Base-by-base conservation (phyloP, 805 yeast species). In the Monosporozyma unispora region DNA sequence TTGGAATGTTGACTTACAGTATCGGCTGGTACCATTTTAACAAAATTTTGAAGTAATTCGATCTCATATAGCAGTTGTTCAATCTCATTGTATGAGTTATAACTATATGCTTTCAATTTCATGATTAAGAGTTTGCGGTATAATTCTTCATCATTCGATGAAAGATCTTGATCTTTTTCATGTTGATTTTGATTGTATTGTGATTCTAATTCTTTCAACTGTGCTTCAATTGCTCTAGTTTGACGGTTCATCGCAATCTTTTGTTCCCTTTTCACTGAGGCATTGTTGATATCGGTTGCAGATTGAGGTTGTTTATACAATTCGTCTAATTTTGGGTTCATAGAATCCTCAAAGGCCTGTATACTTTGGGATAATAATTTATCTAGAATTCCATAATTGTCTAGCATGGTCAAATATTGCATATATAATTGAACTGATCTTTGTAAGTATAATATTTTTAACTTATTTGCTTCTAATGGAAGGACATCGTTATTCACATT, bases 181-280 rank as follows among this genome's bases (percentile, higher is more conserved):
- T 63, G 60, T n/a, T 61, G 58, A 22, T 21, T 46, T 12, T 52
- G 54, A 23, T 66, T 70, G 3, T 67, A 60, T 31, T 64, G 64
- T 3, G 53, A 46, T 37, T 64, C 68, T 27, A 85, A 59, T 1
- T 67, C 49, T 10, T 63, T 57, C 4, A 88, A 57, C 53, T 75
- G 73, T 1, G 54, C 59, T 7, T 67, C 70, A 47, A 86, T 66
- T 38, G 73, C 74, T 61, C 78, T 82, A 52, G 82, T 88, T 14
- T 70, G 61, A 59, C 78, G 82, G 64, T 72, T 84, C 56, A 78
- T 77, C 16, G 77, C 82, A 50, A 89, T 87, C 62, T 88, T 90
- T 45, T 79, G 82, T 21, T 82, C 80, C 57, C 97, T 74, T 57
- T 60, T 78, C 74, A 48, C 67, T 67, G 51, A 66, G 53, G 58